phyloP scores from a whole-genome alignment of 73 alveolate genomes.

The Tetrahymena malaccensis region DNA sequence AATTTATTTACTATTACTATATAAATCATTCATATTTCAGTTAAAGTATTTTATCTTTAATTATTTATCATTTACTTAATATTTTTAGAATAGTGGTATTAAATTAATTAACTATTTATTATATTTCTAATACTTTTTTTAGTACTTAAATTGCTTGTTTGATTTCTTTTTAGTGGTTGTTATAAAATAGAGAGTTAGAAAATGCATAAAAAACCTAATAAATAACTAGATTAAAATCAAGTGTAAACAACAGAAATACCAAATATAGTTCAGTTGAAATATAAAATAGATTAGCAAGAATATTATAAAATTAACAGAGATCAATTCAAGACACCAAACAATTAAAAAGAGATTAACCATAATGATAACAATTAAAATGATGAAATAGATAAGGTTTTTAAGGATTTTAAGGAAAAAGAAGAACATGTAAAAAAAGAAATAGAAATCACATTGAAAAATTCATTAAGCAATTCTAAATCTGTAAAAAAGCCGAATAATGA shows the following conservation, averaged over 20 bases:
- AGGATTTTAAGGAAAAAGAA: not conserved
- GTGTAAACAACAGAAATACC: not conserved
- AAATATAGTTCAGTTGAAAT: not conserved
- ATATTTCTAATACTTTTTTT: not conserved
- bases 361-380: not conserved
- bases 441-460: not conserved
- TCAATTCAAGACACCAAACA: not conserved
- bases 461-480: not conserved
- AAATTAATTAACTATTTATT: not conserved
- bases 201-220: not conserved
- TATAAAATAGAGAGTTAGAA: too few relatives aligned
- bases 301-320: not conserved
- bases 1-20: too few relatives aligned
- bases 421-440: not conserved
- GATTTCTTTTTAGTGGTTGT: not conserved
- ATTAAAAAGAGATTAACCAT: not conserved
- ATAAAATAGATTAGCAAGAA: not conserved
- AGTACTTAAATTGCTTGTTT: not conserved
- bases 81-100: not conserved
- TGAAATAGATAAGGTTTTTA: not conserved
- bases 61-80: too few relatives aligned
- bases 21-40: not conserved
- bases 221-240: not conserved
- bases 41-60: not conserved
- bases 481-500: not conserved